Base-by-base conservation (phyloP, 148 eudicot species). In the Linanthus parryae region DNA sequence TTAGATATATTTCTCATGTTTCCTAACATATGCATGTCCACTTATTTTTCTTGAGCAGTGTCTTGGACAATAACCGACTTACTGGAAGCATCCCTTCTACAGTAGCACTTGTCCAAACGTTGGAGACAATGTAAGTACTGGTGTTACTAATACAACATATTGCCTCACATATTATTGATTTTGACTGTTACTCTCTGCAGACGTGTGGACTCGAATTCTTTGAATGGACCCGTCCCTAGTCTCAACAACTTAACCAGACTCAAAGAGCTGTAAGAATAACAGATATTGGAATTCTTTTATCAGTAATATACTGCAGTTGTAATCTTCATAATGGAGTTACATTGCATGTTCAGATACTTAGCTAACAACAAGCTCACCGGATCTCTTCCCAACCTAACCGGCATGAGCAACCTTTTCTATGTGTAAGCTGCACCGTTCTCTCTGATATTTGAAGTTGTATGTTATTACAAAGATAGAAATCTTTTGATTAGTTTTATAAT, bases 51-150 rank as follows among this genome's bases (percentile, higher is more conserved):
- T 71, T 24, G 40, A 56, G 20, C 74, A 91, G 98, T 70, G 70
- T 91, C 49, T 69, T 91, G 38, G 94, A 86, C 68, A 79, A 79
- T 74, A 91, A 91, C 61, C 27, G 40, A 10, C 63, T 91, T 43
- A 70, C 56, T 29, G 95, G 95, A 1, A 56, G 29, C 39, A 66
- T 91, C 52, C 98, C 98, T 51, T 17, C 49, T 8, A 49, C 94
- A 10, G 46, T 91, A 29, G 94, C 83, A 53, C 45, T 51, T 62
- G 84, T 87, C 43, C 57, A 65, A 49, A 68, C 77, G 54, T 54
- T 91, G 68, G 74, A 70, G 65, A 70, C 75, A 44, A 48, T 91
- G 98, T 91, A 61, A 83, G 98, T 81, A 66, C 58, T 36, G 42
- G 39, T 57, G 36, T 20, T 27, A 39, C 12, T 41, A 15, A n/a